Evolutionary conservation across 1,284 basidiomycete species (phyloP), one percentile per base, ranked within the genome.

Genomic region (Rhodotorula sp.): DNA sequence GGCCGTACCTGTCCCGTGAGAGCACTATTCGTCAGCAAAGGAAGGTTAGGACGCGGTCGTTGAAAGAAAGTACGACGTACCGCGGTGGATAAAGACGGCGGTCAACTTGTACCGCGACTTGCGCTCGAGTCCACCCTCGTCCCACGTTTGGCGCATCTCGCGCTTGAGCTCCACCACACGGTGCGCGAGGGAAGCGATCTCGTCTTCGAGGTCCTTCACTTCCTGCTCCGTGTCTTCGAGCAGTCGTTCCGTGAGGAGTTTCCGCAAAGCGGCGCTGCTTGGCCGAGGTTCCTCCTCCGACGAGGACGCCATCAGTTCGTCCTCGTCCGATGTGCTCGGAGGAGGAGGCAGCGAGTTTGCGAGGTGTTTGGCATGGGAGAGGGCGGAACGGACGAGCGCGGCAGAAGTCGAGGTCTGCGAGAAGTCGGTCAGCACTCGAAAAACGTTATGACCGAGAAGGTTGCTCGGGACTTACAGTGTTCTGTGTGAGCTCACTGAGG

Each of bases 41-140:
- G 39, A 12, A 43, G 39, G 8, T 43, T 29, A 29, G 29, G 29
- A 43, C 8, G 39, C 12, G 10, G 39, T 43, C 64, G 23, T 58
- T 34, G 23, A 21, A 34, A 31, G 18, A 31, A 2, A 26, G 15
- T 23, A 43, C 5, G 49, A 76, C 78, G 75, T 65, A 57, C 93
- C 94, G 54, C 96, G 90, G 82, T 99, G 96, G 78, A 98, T 92
- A 83, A 98, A 99, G 20, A 98, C 95, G 20, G 92, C 92, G 0
- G 92, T 93, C 56, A 99, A 86, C 79, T 96, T 92, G 80, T 98
- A 99, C 64, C 43, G 48, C 61, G 62, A 63, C 48, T 14, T 16
- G n/a, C 31, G 48, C 10, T 23, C 39, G 14, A 29, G 18, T 47
- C 21, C 57, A 12, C 20, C 20, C 20, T 47, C 67, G 12, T n/a